Evolutionary conservation across 2,329 filamentous ascomycete species (phyloP).

Genomic region (Pseudocercospora macadamiae): DNA sequence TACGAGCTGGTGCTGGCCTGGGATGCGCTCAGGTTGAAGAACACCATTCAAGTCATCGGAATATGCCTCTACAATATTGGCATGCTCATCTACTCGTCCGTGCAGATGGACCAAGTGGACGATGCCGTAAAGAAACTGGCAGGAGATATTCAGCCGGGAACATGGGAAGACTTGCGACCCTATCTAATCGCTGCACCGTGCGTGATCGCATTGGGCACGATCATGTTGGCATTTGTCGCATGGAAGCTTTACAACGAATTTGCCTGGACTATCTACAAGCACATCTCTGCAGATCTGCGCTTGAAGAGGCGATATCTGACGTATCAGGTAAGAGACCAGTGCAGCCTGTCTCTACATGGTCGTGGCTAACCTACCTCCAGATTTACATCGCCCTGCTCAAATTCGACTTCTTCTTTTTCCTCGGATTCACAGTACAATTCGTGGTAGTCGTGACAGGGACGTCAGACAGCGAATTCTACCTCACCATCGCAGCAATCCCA

Average conservation of each 20-base stretch:
- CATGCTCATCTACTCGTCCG: slow-evolving; percentile 86
- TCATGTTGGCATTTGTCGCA: slow-evolving; percentile 73
- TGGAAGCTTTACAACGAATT: slow-evolving; percentile 99
- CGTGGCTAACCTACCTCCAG: slow-evolving; percentile 50
- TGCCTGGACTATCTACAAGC: slow-evolving; percentile 99
- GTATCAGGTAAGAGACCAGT: slow-evolving; percentile 71
- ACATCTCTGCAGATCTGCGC: slow-evolving; percentile 93
- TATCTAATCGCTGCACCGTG: slow-evolving; percentile 84
- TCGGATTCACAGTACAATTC: slow-evolving; percentile 98
- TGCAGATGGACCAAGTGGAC: slow-evolving; percentile 88
- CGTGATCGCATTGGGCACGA: slow-evolving; percentile 75
- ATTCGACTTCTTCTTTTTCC: slow-evolving; percentile 99
- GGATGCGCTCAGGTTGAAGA: slow-evolving; percentile 91
- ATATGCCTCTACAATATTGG: slow-evolving; percentile 91
- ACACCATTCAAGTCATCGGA: slow-evolving; percentile 97
- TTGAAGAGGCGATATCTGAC: slow-evolving; percentile 97
- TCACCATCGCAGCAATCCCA: slow-evolving; percentile 88
- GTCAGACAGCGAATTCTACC: slow-evolving; percentile 73
- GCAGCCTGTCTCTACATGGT: background rate
- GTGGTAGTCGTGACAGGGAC: slow-evolving; percentile 81
- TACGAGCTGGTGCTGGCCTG: slow-evolving; percentile 89
- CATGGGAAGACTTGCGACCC: slow-evolving; percentile 72
- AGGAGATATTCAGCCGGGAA: slow-evolving; percentile 47
- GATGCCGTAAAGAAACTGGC: slow-evolving; percentile 67
- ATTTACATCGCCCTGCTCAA: slow-evolving; percentile 97